Evolutionary conservation across 1,139 yeast species (phyloP).

Genomic region (Yamadazyma buinensis): DNA sequence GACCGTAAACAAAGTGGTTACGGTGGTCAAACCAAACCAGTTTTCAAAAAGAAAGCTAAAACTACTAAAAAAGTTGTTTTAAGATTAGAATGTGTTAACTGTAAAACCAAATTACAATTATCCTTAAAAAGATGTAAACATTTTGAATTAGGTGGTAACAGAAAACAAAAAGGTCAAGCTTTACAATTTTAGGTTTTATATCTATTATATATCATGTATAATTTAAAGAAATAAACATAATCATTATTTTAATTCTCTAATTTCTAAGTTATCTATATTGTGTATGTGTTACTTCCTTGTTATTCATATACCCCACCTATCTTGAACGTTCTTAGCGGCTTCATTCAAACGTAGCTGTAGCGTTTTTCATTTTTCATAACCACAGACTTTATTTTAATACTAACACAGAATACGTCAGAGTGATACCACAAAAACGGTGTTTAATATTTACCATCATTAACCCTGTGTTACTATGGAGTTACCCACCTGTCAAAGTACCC

Average conservation of each 20-base stretch:
- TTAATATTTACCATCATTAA: too few relatives aligned
- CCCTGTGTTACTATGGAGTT: too few relatives aligned
- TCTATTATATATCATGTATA: conserved; percentile 17
- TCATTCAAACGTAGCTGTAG: too few relatives aligned
- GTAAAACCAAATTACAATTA: conserved; percentile 99
- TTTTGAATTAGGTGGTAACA: conserved; percentile 99
- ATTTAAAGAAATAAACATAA: conserved; percentile 12
- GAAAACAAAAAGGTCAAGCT: conserved; percentile 99
- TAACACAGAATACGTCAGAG: too few relatives aligned
- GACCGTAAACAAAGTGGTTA: conserved; percentile 99
- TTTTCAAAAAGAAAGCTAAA: conserved; percentile 99
- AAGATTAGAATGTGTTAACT: conserved; percentile 97
- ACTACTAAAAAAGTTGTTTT: conserved; percentile 99
- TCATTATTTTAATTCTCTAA: neutral
- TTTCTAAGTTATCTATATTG: too few relatives aligned
- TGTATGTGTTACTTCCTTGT: too few relatives aligned
- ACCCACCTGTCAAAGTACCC: too few relatives aligned
- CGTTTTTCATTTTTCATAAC: too few relatives aligned
- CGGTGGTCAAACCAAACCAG: conserved; percentile 99
- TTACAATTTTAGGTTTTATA: conserved; percentile 69
- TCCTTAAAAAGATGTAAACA: conserved; percentile 99
- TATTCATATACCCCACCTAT: too few relatives aligned
- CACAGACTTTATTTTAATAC: too few relatives aligned
- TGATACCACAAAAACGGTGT: too few relatives aligned
- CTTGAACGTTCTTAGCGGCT: too few relatives aligned